A percentile compares a stretch with the other conserved stretches of the same genome.
Conservation (phyloP, 1,284 basidiomycete species). For the Microbotryum lychnidis-dioicae region DNA sequence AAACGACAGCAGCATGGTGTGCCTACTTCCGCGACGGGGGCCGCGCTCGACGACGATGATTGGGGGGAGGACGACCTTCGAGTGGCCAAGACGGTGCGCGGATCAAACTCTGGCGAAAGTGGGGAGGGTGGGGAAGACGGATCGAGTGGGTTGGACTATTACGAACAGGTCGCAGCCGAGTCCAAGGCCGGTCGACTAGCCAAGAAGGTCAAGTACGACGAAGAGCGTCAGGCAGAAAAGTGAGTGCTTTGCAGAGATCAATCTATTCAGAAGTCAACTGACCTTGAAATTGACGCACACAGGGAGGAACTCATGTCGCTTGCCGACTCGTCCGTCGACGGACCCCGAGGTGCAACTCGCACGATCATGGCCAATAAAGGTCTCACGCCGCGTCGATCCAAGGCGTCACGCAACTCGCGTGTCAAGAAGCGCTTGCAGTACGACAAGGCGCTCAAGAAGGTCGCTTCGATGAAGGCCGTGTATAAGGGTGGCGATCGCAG, state of each 20-base stretch:
- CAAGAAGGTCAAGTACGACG: conserved; percentile 74
- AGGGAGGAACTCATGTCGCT: conserved; percentile 18
- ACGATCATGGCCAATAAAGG: conserved; percentile 88
- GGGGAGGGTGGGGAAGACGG: conserved; percentile 42
- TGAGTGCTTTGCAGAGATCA: conserved; percentile 40
- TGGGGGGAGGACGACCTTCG: conserved; percentile 48
- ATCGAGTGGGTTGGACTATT: conserved; percentile 56
- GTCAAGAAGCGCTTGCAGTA: conserved; percentile 89
- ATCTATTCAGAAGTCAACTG: neutral
- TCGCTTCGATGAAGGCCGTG: conserved; percentile 75
- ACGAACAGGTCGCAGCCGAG: conserved; percentile 70
- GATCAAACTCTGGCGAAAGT: conserved; percentile 35
- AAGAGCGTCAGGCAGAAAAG: conserved; percentile 54
- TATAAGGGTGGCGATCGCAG: conserved; percentile 71
- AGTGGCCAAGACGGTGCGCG: conserved; percentile 35
- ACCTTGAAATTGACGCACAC: neutral
- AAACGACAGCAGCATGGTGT: conserved; percentile 41
- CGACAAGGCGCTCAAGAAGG: conserved; percentile 86
- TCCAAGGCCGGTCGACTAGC: conserved; percentile 63
- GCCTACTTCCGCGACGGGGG: conserved; percentile 19
- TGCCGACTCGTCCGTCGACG: conserved; percentile 40
- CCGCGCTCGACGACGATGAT: conserved; percentile 41
- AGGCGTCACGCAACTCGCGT: conserved; percentile 80
- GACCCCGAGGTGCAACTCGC: conserved; percentile 76
- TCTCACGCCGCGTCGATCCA: conserved; percentile 73